Percentiles rank a stretch among this genome's conserved stretches.
Evolutionary conservation across 2,329 filamentous ascomycete species (phyloP).

Genomic region (Aphanocladium album): DNA sequence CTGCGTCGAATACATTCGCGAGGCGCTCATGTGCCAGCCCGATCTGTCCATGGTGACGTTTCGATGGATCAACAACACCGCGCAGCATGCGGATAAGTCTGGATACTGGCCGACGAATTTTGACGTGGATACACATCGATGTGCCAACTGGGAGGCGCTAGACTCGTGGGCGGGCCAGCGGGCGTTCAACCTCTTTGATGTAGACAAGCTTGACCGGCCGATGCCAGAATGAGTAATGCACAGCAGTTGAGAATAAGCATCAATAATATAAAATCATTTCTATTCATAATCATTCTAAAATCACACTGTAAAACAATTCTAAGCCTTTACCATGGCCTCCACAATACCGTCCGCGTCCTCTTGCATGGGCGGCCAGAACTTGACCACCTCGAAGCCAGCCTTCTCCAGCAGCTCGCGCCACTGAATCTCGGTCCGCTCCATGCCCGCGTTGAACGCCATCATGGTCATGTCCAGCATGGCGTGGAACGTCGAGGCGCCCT

Average conservation of each 20-base stretch:
- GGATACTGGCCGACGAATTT: conserved; percentile 2
- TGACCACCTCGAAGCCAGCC: conserved; percentile 16
- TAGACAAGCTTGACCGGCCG: conserved; percentile 1
- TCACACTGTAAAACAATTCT: no score
- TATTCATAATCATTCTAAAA: no score
- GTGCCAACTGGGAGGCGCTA: conserved; percentile 6
- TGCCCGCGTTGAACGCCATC: conserved; percentile 18
- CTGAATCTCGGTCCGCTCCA: conserved; percentile 18
- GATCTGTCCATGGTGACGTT: conserved; percentile 8
- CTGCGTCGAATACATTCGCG: conserved; percentile 7
- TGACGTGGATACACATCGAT: neutral
- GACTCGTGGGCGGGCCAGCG: conserved; percentile 1
- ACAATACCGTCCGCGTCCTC: conserved; percentile 2
- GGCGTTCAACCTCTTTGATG: neutral
- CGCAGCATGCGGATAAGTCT: conserved; percentile 3
- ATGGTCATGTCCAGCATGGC: conserved; percentile 21
- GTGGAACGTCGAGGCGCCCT: conserved; percentile 14
- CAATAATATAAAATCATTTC: no score
- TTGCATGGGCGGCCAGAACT: neutral
- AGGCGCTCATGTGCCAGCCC: conserved; percentile 8
- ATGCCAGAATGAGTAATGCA: neutral
- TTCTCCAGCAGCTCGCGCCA: conserved; percentile 18
- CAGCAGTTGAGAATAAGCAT: no score
- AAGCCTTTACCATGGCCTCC: neutral
- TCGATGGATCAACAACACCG: conserved; percentile 9